These are phyloP conservation scores for Tetrapisispora taiwanensis DNA, from an alignment of 805 yeast species.

Conservation along the genomic window DNA sequence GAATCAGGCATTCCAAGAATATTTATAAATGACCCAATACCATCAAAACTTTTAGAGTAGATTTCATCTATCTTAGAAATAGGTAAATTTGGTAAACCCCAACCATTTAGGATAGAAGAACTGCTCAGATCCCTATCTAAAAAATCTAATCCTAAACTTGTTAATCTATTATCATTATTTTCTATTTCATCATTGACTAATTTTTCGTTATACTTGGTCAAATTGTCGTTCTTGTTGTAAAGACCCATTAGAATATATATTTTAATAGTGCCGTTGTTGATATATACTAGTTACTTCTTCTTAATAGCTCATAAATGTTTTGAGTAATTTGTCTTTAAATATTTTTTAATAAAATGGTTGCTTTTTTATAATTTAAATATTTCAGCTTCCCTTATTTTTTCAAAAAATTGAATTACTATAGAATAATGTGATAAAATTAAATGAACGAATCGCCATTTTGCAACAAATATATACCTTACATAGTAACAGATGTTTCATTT, in stretches of 20 bases:
- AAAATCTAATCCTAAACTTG: not conserved
- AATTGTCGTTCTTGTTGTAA: not conserved
- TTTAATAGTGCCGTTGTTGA: not conserved
- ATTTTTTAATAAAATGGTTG: too few species aligned
- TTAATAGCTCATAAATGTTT: too few species aligned
- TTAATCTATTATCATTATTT: not conserved
- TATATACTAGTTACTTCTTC: too few species aligned
- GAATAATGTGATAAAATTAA: too few species aligned
- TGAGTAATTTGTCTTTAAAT: too few species aligned
- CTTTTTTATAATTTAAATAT: too few species aligned
- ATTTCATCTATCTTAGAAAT: not conserved
- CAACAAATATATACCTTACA: too few species aligned
- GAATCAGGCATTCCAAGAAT: not conserved
- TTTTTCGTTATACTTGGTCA: not conserved
- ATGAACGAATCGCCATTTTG: too few species aligned
- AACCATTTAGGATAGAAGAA: not conserved
- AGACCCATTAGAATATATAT: slow-evolving; percentile 1
- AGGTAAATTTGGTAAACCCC: not conserved
- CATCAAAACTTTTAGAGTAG: not conserved
- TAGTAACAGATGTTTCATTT: too few species aligned
- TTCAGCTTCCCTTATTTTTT: too few species aligned
- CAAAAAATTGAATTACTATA: too few species aligned
- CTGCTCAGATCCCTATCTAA: not conserved
- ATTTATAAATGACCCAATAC: not conserved
- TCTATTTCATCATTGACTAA: not conserved